phyloP scores from a whole-genome alignment of 148 eudicot genomes.

The Rheum nobile region DNA sequence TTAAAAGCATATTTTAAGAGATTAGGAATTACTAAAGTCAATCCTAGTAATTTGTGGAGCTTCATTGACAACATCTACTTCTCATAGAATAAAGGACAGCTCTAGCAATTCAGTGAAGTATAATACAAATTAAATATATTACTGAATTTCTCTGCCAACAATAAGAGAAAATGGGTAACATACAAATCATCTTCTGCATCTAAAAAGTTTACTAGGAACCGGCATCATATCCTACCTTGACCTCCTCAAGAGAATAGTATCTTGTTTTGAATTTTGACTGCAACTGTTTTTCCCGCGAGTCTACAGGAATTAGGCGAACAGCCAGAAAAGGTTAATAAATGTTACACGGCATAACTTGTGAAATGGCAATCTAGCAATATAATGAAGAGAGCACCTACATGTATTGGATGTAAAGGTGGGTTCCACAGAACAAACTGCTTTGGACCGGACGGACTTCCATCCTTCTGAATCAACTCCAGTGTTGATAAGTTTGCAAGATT shows the following conservation, averaged over 20 bases:
- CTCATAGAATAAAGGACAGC: background rate
- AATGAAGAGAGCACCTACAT: slow-evolving; percentile 34
- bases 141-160: background rate
- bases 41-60: background rate
- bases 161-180: background rate
- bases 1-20: background rate
- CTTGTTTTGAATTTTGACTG: slow-evolving; percentile 15
- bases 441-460: slow-evolving; percentile 92
- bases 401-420: slow-evolving; percentile 60
- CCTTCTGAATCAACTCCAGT: slow-evolving; percentile 74
- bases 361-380: background rate
- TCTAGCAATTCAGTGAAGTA: background rate
- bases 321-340: background rate
- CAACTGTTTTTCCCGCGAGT: slow-evolving; percentile 24
- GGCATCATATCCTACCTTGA: slow-evolving; percentile 41
- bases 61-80: background rate
- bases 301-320: slow-evolving; percentile 16
- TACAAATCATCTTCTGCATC: background rate
- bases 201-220: background rate
- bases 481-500: slow-evolving; percentile 67
- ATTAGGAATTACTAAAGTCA: background rate
- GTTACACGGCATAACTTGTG: background rate
- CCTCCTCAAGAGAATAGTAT: slow-evolving; percentile 26
- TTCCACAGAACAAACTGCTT: slow-evolving; percentile 90
- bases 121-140: background rate